Percentiles rank a stretch among this genome's conserved stretches.
These are phyloP conservation scores for Talaromyces sp. DNA, from an alignment of 2,329 filamentous ascomycete genomes.

Conservation along the genomic window DNA sequence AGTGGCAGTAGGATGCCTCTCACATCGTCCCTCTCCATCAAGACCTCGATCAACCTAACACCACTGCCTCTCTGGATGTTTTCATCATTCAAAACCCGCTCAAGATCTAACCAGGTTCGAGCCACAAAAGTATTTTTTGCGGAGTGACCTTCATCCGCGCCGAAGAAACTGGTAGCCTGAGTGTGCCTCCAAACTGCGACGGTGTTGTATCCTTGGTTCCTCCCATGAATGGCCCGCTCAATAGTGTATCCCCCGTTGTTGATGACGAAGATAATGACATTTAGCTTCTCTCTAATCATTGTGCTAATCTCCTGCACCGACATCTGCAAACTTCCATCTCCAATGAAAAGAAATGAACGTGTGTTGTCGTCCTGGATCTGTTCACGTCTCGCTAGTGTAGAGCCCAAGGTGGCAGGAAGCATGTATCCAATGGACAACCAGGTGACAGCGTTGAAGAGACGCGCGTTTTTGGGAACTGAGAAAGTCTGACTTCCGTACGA, in stretches of 20 bases:
- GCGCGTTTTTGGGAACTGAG: background rate
- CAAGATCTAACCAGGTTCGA: constrained; percentile 12
- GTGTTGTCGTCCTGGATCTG: constrained; percentile 19
- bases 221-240: constrained; percentile 47
- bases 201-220: constrained; percentile 19
- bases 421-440: constrained; percentile 32
- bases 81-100: constrained; percentile 1
- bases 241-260: constrained; percentile 50
- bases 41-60: constrained; percentile 11
- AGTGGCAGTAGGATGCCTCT: background rate
- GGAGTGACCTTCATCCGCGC: background rate
- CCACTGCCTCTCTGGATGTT: background rate
- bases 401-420: constrained; percentile 24
- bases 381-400: constrained; percentile 20
- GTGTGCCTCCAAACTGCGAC: constrained; percentile 65
- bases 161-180: constrained; percentile 44
- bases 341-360: constrained; percentile 13
- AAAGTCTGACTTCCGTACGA: constrained; percentile 5
- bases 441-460: constrained; percentile 24
- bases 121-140: background rate
- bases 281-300: constrained; percentile 47
- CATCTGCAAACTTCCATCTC: constrained; percentile 18
- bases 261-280: constrained; percentile 60
- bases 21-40: constrained; percentile 15
- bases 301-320: constrained; percentile 47